These are phyloP conservation scores for Pichia thaimueangensis DNA, from an alignment of 805 yeast genomes.

Conservation along the genomic window DNA sequence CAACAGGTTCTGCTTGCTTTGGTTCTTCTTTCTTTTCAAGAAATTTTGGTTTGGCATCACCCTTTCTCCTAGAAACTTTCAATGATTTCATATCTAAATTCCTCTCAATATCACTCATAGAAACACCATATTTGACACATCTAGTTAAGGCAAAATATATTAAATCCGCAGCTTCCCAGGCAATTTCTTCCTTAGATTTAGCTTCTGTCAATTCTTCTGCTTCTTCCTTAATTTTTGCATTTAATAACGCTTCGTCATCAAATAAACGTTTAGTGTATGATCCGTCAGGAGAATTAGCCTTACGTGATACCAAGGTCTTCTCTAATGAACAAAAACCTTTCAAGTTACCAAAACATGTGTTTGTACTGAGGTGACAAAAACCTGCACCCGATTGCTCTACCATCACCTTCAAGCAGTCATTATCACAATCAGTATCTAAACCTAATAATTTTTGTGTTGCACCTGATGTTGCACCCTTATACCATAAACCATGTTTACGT, in stretches of 20 bases:
- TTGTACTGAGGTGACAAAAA: conserved; percentile 82
- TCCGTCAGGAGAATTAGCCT: conserved; percentile 71
- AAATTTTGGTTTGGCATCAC: conserved; percentile 90
- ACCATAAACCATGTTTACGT: conserved; percentile 90
- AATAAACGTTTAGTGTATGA: conserved; percentile 92
- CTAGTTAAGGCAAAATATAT: conserved; percentile 48
- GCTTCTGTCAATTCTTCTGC: conserved; percentile 95
- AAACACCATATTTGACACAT: conserved; percentile 66
- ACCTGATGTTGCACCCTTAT: conserved; percentile 94
- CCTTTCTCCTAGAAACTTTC: conserved; percentile 88
- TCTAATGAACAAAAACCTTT: conserved; percentile 67
- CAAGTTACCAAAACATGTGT: conserved; percentile 74
- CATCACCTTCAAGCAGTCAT: conserved; percentile 80
- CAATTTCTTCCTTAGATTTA: conserved; percentile 51
- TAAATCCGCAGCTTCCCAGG: conserved; percentile 98
- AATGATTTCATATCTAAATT: conserved; percentile 77
- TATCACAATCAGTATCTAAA: conserved; percentile 81
- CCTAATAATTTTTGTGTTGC: conserved; percentile 74
- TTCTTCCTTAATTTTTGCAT: conserved; percentile 90
- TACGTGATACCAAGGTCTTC: conserved; percentile 55
- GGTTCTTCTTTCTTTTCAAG: conserved; percentile 22
- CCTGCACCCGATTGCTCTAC: conserved; percentile 85
- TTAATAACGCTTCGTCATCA: conserved; percentile 64
- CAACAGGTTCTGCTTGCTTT: conserved; percentile 12
- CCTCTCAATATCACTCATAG: conserved; percentile 72